Base-by-base conservation (phyloP, 371 early-diverging fungal genomes). In the Coemansia sp. region DNA sequence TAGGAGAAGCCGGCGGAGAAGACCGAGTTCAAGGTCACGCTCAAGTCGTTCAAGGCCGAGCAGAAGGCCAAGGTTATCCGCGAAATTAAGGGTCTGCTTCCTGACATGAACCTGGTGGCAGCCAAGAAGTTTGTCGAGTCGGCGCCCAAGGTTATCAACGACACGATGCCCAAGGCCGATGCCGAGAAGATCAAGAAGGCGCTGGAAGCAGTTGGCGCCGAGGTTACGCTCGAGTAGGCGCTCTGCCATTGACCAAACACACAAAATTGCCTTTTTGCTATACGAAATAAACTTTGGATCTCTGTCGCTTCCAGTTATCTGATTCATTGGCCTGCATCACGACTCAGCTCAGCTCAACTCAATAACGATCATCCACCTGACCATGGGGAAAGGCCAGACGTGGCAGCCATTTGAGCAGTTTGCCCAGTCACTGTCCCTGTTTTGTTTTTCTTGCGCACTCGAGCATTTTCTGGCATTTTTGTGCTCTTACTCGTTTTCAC, bases 81-180 rank as follows among this genome's bases (percentile, higher is more conserved):
- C 80, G 98, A 98, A 83, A 94, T 98, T 74, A 96, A 97, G 87
- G 88, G 86, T 78, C 77, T 97, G 70, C 72, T 92, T 4, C 94
- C 96, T 31, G 93, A 94, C 59, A 86, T 92, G 60, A 96, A 91
- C 83, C 81, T 98, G 81, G 94, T 98, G 16, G 97, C 96, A 80
- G 98, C 98, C 70, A 98, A 98, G 88, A 97, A 96, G 86, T 97
- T 98, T 81, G 97, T 97, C 30, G 98, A 98, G 80, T 83, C 90
- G 61, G 96, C 90, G 59, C 98, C 98, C 72, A 96, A 97, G 85
- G 90, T 94, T 57, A 84, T 98, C 74, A 90, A 91, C 83, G 94
- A 97, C 76, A 80, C 82, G 62, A 88, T 88, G 26, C 83, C 87
- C 76, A 98, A 97, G 88, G 98, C 93, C 61, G 98, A 97, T 71